phyloP scores from a whole-genome alignment of 2,329 filamentous ascomycete species.

The Cordyceps fumosorosea region DNA sequence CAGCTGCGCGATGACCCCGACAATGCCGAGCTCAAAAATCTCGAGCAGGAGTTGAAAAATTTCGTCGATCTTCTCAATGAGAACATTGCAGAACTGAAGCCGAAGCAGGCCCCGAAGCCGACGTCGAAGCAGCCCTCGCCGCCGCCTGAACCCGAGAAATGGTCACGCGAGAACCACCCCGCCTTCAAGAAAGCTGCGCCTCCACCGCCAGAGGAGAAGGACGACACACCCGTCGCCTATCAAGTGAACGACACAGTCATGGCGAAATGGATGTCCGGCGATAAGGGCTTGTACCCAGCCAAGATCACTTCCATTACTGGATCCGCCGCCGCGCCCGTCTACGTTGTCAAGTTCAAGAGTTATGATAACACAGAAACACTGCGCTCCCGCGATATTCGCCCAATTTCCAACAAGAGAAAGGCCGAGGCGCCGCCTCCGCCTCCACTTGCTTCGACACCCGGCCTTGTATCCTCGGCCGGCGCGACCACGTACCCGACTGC shows the following conservation, averaged over 20 bases:
- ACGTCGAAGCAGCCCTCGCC: constrained; percentile 39
- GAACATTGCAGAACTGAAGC: constrained; percentile 72
- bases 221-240: constrained; percentile 53
- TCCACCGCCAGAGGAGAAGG: constrained; percentile 42
- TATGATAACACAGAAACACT: constrained; percentile 82
- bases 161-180: constrained; percentile 74
- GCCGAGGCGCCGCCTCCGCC: constrained; percentile 64
- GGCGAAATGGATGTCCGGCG: constrained; percentile 85
- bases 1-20: constrained; percentile 76
- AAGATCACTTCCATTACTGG: constrained; percentile 92
- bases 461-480: constrained; percentile 47
- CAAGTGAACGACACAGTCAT: constrained; percentile 84
- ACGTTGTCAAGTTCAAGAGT: constrained; percentile 90
- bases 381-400: constrained; percentile 75
- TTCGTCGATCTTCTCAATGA: constrained; percentile 74
- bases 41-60: constrained; percentile 75
- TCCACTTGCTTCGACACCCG: constrained; percentile 28
- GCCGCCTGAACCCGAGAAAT: constrained; percentile 60
- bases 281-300: constrained; percentile 85
- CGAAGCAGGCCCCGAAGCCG: constrained; percentile 39
- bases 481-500: constrained; percentile 56
- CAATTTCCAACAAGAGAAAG: constrained; percentile 76
- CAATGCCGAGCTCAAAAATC: constrained; percentile 67
- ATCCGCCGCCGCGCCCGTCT: constrained; percentile 83
- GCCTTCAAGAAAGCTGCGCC: constrained; percentile 54